Conservation (phyloP, 345 rosid species). For the Dimocarpus longan region DNA sequence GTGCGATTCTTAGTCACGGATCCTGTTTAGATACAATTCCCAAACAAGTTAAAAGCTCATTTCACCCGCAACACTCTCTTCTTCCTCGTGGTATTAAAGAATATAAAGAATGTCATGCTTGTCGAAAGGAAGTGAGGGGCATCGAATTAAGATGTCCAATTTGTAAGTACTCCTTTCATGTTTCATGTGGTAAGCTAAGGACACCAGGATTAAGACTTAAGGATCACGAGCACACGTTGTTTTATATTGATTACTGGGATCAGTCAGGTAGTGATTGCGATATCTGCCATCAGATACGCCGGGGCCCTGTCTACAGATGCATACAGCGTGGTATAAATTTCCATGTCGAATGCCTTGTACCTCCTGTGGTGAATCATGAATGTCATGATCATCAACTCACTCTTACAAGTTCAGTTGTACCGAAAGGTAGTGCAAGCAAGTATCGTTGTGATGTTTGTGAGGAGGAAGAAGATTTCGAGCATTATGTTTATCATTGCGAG, state of each 20-base stretch:
- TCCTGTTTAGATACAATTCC: background rate
- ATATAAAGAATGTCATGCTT: background rate
- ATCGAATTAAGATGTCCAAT: background rate
- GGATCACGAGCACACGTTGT: background rate
- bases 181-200: background rate
- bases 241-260: background rate
- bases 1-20: background rate
- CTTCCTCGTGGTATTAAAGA: too few species aligned
- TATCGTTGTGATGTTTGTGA: constrained; percentile 8
- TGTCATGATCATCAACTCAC: background rate
- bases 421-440: background rate
- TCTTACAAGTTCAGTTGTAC: background rate
- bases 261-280: background rate
- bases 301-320: background rate
- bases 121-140: background rate
- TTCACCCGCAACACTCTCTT: background rate
- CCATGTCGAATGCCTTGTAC: background rate
- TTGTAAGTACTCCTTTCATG: background rate
- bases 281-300: background rate
- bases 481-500: background rate
- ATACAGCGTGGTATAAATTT: background rate
- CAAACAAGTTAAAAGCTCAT: background rate
- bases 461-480: background rate
- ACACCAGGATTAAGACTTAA: background rate
- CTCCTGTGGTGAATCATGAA: background rate